These are phyloP conservation scores for Prunus armeniaca DNA, from an alignment of 306 rosid species.

Conservation along the genomic window DNA sequence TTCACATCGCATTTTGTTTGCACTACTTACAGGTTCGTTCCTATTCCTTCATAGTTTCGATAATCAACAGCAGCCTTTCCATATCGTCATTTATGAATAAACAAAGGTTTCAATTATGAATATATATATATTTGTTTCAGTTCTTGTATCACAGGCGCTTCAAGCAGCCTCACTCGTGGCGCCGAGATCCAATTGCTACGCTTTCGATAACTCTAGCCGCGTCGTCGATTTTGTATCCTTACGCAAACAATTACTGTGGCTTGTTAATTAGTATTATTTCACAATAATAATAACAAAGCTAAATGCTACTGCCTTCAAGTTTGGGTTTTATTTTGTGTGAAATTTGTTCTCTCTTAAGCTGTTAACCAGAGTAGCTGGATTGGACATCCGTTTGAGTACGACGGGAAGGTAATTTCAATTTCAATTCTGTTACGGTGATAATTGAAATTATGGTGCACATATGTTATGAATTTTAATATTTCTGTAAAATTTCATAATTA, in stretches of 20 bases:
- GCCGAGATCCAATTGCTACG: slow-evolving; percentile 81
- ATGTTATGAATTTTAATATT: neutral
- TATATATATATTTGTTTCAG: slow-evolving; percentile 27
- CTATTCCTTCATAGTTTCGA: neutral
- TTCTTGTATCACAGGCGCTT: slow-evolving; percentile 41
- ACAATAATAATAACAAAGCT: too few species aligned
- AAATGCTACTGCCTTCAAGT: neutral
- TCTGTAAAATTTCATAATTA: neutral
- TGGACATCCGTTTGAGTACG: slow-evolving; percentile 69
- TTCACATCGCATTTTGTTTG: neutral
- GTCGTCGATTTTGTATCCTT: slow-evolving; percentile 91
- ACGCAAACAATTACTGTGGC: neutral
- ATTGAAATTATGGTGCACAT: neutral
- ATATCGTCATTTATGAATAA: neutral
- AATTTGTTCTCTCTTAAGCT: slow-evolving; percentile 41
- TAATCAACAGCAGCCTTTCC: neutral
- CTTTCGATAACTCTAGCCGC: slow-evolving; percentile 73
- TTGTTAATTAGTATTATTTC: too few species aligned
- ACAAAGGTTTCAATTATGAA: neutral
- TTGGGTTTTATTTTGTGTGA: neutral
- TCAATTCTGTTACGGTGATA: neutral
- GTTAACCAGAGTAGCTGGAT: slow-evolving; percentile 67
- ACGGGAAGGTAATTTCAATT: slow-evolving; percentile 53
- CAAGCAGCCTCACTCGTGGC: slow-evolving; percentile 44
- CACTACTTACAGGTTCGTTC: slow-evolving; percentile 17